A percentile compares a stretch with the other conserved stretches of the same genome.
phyloP scores from a whole-genome alignment of 495 filamentous ascomycete genomes.

The Podospora fimiseda region DNA sequence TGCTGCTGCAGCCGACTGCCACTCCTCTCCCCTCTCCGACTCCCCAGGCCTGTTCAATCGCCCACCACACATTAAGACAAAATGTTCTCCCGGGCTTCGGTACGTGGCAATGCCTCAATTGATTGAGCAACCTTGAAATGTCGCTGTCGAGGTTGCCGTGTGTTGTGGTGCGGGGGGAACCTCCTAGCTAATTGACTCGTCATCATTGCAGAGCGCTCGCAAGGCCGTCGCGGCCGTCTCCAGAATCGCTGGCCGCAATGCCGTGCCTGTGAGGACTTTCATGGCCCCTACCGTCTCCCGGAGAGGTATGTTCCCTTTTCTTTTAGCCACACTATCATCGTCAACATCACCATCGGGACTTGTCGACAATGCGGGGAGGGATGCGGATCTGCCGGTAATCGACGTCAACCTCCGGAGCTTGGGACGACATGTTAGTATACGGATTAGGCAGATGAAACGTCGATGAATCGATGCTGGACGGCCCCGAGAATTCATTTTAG shows the following conservation, averaged over 20 bases:
- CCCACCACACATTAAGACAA: slow-evolving; percentile 32
- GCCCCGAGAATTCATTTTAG: too few species aligned
- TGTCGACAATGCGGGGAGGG: neutral
- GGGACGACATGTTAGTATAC: neutral
- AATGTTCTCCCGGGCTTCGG: slow-evolving; percentile 66
- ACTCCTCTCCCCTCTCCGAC: slow-evolving; percentile 15
- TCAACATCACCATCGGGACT: neutral
- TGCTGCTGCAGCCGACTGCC: slow-evolving; percentile 17
- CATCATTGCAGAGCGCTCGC: slow-evolving; percentile 54
- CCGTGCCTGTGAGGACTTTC: slow-evolving; percentile 71
- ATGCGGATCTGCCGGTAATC: neutral
- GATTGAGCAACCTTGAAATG: neutral
- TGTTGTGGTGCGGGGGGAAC: neutral
- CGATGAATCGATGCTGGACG: too few species aligned
- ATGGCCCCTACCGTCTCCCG: slow-evolving; percentile 66
- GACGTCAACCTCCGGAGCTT: neutral
- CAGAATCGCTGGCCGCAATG: slow-evolving; percentile 69
- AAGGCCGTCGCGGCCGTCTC: slow-evolving; percentile 58
- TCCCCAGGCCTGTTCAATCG: slow-evolving; percentile 22
- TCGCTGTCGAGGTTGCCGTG: neutral
- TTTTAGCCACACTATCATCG: slow-evolving; percentile 8
- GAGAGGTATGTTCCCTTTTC: slow-evolving; percentile 53
- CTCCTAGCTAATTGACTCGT: slow-evolving; percentile 18
- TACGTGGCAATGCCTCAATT: slow-evolving; percentile 34
- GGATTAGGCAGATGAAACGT: too few species aligned